phyloP scores from a whole-genome alignment of 345 rosid species.

The Lenwebbia sp. region DNA sequence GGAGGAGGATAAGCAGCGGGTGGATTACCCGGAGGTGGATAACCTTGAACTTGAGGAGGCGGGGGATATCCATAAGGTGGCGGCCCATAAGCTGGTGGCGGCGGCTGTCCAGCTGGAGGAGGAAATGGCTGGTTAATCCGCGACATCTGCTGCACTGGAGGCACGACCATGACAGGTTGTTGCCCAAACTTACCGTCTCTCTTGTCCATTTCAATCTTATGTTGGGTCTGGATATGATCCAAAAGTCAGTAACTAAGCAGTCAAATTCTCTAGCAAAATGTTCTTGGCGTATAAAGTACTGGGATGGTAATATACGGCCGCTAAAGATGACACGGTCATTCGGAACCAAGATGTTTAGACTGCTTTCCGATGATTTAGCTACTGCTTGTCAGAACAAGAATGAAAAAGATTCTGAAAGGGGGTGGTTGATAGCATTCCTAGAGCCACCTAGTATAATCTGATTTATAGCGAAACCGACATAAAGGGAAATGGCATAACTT shows the following conservation, averaged over 20 bases:
- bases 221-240: slow-evolving; percentile 45
- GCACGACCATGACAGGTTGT: slow-evolving; percentile 45
- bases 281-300: background rate
- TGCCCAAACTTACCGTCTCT: slow-evolving; percentile 50
- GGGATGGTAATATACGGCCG: background rate
- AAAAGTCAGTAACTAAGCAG: background rate
- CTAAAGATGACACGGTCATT: background rate
- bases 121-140: slow-evolving; percentile 43
- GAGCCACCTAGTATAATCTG: background rate
- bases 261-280: background rate
- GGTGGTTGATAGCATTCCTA: background rate
- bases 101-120: slow-evolving; percentile 32
- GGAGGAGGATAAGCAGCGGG: background rate
- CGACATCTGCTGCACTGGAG: slow-evolving; percentile 62
- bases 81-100: slow-evolving; percentile 17
- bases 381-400: background rate
- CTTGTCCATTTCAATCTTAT: slow-evolving; percentile 76
- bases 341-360: background rate
- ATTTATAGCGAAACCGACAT: background rate
- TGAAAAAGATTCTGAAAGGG: background rate
- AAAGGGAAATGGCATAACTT: background rate
- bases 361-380: background rate
- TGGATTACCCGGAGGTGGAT: slow-evolving; percentile 14
- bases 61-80: slow-evolving; percentile 8
- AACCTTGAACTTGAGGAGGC: slow-evolving; percentile 5